A percentile compares a stretch with the other conserved stretches of the same genome.
Conservation (phyloP, 192 early-diverging fungal genomes). For the Dimargaris xerosporica region DNA sequence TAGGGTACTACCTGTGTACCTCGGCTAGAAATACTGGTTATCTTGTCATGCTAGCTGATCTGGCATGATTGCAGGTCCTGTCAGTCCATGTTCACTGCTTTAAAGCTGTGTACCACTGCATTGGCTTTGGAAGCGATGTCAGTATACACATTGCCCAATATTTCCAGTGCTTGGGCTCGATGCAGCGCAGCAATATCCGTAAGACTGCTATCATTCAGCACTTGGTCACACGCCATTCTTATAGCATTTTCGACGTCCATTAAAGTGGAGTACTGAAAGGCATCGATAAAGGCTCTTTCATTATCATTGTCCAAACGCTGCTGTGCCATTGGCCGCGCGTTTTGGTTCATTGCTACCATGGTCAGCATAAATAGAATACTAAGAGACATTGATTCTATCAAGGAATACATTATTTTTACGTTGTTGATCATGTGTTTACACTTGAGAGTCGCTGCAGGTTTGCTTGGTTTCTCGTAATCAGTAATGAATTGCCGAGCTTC, state of each 20-base stretch:
- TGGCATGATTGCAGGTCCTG: no score
- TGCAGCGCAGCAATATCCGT: constrained; percentile 38
- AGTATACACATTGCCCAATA: constrained; percentile 80
- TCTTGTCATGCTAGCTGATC: no score
- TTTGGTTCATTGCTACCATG: no score
- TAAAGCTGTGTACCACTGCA: no score
- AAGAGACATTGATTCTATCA: constrained; percentile 76
- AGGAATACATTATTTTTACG: constrained; percentile 76
- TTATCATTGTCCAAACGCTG: constrained; percentile 80
- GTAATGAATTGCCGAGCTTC: constrained; percentile 76
- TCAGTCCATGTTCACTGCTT: no score
- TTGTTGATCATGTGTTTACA: constrained; percentile 83
- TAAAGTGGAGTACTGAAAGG: constrained; percentile 84
- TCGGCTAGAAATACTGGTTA: no score
- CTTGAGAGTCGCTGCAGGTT: constrained; percentile 50
- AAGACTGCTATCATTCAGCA: constrained; percentile 51
- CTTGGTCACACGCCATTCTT: constrained; percentile 77
- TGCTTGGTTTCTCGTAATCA: constrained; percentile 48
- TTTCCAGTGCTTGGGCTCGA: constrained; percentile 64
- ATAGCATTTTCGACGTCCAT: constrained; percentile 88
- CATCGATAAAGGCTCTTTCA: constrained; percentile 78
- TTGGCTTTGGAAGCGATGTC: no score
- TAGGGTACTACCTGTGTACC: no score
- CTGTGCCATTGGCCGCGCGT: constrained; percentile 82
- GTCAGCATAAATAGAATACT: no score